Base-by-base conservation (phyloP, 176 grass and related monocot genomes). In the Alloteropsis semialata region DNA sequence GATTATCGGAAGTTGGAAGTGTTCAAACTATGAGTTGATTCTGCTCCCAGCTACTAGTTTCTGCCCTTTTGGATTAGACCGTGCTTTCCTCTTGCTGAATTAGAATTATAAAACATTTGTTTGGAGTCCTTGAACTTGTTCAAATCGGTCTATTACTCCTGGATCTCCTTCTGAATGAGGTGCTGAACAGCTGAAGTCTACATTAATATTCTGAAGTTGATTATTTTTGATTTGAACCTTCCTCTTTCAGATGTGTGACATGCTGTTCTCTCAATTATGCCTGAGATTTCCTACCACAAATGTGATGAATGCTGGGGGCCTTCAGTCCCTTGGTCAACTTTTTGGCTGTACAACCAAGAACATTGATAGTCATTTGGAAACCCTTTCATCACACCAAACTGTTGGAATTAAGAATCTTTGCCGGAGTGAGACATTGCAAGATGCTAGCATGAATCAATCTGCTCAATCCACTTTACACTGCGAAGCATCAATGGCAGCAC, bases 201-300 rank as follows among this genome's bases (percentile, higher is more conserved):
- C 21, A 42, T 50, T 39, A 56, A 41, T 38, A 24, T 77, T 64
- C 37, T 77, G 48, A 33, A 77, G n/a, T 76, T 61, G 5, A 18
- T 65, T 81, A 61, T 24, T 64, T 72, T 53, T 70, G 44, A 89
- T 77, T 76, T 5, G 28, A 41, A 63, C 5, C 69, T 85, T 76
- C 63, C 44, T 85, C 39, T 41, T 87, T 54, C 83, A 99, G 93
- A 99, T 99, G 96, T 99, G 96, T 50, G 93, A 94, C 45, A 91
- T 99, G 89, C 77, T 99, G 32, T 99, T 99, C 85, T 93, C 93
- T 86, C 96, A 99, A 87, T 82, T 96, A 76, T 99, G 96, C 65
- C 77, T 90, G 49, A 89, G 82, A 82, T 89, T 97, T 77, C 86
- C 89, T 0, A 82, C 91, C 73, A 62, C 89, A 82, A 91, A 66